Evolutionary conservation across 108 stramenopile species (phyloP).

Genomic region (Thalassiosira profunda): DNA sequence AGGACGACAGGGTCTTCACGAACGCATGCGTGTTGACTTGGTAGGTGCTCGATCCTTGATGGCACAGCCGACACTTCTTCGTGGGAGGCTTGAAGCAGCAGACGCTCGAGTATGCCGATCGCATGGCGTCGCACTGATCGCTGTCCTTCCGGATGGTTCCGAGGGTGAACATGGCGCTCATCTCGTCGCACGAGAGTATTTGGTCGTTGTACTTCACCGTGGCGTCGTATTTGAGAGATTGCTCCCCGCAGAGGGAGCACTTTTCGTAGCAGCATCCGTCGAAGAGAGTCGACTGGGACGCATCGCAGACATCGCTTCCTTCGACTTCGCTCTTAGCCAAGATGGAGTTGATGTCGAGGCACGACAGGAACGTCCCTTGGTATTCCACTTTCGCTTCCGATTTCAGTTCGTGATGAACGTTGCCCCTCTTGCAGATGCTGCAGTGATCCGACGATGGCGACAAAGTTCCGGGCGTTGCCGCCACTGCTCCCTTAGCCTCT

Average conservation of each 20-base stretch:
- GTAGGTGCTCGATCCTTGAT: slow-evolving; percentile 20
- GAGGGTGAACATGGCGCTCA: slow-evolving; percentile 35
- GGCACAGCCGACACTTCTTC: slow-evolving; percentile 34
- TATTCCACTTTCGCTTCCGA: slow-evolving; percentile 38
- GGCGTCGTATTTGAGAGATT: slow-evolving; percentile 33
- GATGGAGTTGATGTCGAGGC: slow-evolving; percentile 50
- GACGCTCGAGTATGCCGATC: slow-evolving; percentile 26
- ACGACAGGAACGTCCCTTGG: slow-evolving; percentile 43
- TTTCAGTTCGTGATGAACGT: slow-evolving; percentile 41
- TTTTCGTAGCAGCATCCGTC: slow-evolving; percentile 52
- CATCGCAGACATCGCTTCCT: slow-evolving; percentile 43
- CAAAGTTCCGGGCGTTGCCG: background rate
- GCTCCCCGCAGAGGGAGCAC: slow-evolving; percentile 46
- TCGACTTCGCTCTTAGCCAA: slow-evolving; percentile 36
- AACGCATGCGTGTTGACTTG: slow-evolving; percentile 38
- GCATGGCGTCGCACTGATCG: slow-evolving; percentile 45
- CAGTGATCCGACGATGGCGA: slow-evolving; percentile 1
- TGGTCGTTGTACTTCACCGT: slow-evolving; percentile 48
- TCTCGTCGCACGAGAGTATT: slow-evolving; percentile 43
- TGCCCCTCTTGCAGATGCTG: slow-evolving; percentile 36
- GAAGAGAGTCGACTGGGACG: slow-evolving; percentile 39
- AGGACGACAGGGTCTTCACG: slow-evolving; percentile 35
- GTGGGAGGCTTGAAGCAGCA: slow-evolving; percentile 48
- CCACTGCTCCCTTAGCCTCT: background rate
- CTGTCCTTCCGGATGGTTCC: slow-evolving; percentile 24